Conservation (phyloP, 1,284 basidiomycete genomes). For the Moniliophthora roreri region DNA sequence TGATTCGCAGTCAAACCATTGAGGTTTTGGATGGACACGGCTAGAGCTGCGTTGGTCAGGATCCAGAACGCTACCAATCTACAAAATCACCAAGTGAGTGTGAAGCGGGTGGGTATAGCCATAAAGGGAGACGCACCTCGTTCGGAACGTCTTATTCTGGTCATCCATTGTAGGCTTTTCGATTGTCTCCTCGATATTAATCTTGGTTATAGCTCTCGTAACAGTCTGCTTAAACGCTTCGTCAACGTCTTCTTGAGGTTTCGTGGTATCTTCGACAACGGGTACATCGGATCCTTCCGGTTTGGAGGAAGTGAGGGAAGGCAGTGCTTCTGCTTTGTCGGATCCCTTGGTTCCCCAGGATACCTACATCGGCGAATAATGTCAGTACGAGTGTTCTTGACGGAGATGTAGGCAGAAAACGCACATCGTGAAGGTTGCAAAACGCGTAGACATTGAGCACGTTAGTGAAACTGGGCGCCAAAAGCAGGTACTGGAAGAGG, state of each 20-base stretch:
- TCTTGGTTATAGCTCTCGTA: slow-evolving; percentile 75
- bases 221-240: slow-evolving; percentile 83
- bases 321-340: slow-evolving; percentile 84
- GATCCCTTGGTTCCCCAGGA: slow-evolving; percentile 88
- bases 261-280: slow-evolving; percentile 71
- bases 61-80: slow-evolving; percentile 72
- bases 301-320: slow-evolving; percentile 74
- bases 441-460: slow-evolving; percentile 87
- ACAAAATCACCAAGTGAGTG: not conserved
- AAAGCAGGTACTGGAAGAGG: slow-evolving; percentile 78
- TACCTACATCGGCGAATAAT: slow-evolving; percentile 35
- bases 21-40: slow-evolving; percentile 71
- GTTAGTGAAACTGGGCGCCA: slow-evolving; percentile 81
- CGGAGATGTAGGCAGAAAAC: slow-evolving; percentile 15
- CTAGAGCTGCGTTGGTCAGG: slow-evolving; percentile 66
- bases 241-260: slow-evolving; percentile 78
- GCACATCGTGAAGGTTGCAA: slow-evolving; percentile 79
- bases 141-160: slow-evolving; percentile 83
- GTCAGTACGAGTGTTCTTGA: not conserved
- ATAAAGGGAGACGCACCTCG: slow-evolving; percentile 34
- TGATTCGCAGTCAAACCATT: slow-evolving; percentile 49
- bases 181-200: slow-evolving; percentile 49
- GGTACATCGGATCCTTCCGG: slow-evolving; percentile 61
- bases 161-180: slow-evolving; percentile 82
- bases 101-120: not conserved